Evolutionary conservation across 202 grass and related monocot species (phyloP), one percentile per base, ranked within the genome.

Genomic region (Brachypodium distachyon): DNA sequence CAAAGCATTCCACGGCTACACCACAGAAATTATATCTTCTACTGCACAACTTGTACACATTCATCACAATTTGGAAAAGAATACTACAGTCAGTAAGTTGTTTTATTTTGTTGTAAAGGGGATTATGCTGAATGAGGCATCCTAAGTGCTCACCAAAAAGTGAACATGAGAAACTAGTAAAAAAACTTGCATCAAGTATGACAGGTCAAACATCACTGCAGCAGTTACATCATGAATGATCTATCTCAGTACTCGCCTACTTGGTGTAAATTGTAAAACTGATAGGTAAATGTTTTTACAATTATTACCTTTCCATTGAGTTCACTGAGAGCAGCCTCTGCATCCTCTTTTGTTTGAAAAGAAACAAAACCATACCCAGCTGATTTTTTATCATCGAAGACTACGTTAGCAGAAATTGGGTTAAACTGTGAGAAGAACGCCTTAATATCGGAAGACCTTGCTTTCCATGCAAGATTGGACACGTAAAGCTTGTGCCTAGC

Each of bases 381-480:
- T 79, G 95, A 82, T 58, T 80, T 83, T 83, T 78, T 81, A 58
- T 79, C 88, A 9, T 92, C 77, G 28, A 95, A 98, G 56, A 90
- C 81, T 27, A 98, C 43, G 25, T 84, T 87, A 26, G 85, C 49
- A 26, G 89, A 98, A 71, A 87, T 48, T 0, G 95, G 91, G 14
- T 85, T 86, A 54, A 84, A 98, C 28, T 78, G 72, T 67, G 73
- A 70, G 76, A 92, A 97, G 33, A 97, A 92, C 49, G 90, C 89
- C 72, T 84, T 98, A 41, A 92, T 39, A 78, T 98, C 56, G 36
- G 29, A 25, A 39, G 87, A 61, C 67, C 95, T 94, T n/a, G 80
- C 89, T 90, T 95, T 98, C 91, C 87, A 98, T 66, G 87, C 82
- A 83, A 95, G 91, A 87, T 98, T 98, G 54, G 96, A 98, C 4